These are phyloP conservation scores for Ciborinia camelliae DNA, from an alignment of 2,329 filamentous ascomycete genomes.

Conservation along the genomic window DNA sequence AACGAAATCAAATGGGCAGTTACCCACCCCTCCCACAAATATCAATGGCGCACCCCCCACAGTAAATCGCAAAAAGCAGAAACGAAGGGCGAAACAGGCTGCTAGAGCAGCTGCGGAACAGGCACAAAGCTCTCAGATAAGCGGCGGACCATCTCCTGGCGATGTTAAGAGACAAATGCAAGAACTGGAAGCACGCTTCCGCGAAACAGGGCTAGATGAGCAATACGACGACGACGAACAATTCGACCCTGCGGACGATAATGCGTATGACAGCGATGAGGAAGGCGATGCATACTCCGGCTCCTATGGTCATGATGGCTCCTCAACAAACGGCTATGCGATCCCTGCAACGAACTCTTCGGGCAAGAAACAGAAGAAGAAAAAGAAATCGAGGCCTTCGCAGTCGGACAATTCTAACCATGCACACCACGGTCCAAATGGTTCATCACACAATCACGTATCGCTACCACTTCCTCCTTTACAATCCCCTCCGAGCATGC, in stretches of 20 bases:
- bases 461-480: constrained; percentile 39
- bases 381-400: constrained; percentile 39
- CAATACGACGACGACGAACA: constrained; percentile 35
- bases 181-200: constrained; percentile 34
- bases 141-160: constrained; percentile 25
- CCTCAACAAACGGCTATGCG: constrained; percentile 36
- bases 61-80: constrained; percentile 93
- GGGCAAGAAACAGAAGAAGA: constrained; percentile 41
- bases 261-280: constrained; percentile 56
- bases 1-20: constrained; percentile 35
- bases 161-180: constrained; percentile 31
- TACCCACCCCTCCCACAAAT: constrained; percentile 30
- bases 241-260: constrained; percentile 48
- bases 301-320: constrained; percentile 36
- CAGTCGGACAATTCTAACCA: constrained; percentile 30
- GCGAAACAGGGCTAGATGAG: constrained; percentile 32
- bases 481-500: constrained; percentile 40
- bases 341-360: constrained; percentile 28
- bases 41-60: constrained; percentile 42
- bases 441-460: constrained; percentile 32
- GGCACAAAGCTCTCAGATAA: constrained; percentile 24
- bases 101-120: constrained; percentile 37
- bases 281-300: constrained; percentile 40
- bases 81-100: constrained; percentile 74
- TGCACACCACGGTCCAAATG: constrained; percentile 28